A percentile compares a stretch with the other conserved stretches of the same genome.
Conservation (phyloP, 768 basidiomycete species). For the Tulasnella sp. region DNA sequence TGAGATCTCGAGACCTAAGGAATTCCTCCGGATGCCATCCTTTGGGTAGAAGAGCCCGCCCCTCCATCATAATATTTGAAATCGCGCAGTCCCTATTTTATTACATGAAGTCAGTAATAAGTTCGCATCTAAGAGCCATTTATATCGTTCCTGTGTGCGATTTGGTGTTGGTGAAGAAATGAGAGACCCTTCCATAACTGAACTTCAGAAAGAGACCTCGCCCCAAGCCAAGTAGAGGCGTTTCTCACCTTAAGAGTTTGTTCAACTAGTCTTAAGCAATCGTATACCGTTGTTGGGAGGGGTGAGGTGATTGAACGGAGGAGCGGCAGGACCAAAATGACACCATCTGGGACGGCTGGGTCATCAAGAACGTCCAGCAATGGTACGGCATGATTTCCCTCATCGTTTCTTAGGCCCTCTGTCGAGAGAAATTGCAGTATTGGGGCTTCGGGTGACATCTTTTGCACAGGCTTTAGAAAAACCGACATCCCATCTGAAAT, state of each 20-base stretch:
- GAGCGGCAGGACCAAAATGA: slow-evolving; percentile 26
- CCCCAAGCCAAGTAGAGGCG: no score
- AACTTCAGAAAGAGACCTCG: background rate
- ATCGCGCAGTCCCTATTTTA: slow-evolving; percentile 22
- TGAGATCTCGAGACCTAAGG: background rate
- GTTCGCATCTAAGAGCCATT: background rate
- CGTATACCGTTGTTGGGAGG: background rate
- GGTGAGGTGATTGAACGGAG: slow-evolving; percentile 19
- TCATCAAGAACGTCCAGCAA: slow-evolving; percentile 26
- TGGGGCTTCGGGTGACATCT: background rate
- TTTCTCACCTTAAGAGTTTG: slow-evolving; percentile 27
- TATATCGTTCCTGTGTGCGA: slow-evolving; percentile 28
- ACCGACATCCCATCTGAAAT: no score
- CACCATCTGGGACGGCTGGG: background rate
- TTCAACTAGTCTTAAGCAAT: slow-evolving; percentile 8
- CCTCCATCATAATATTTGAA: slow-evolving; percentile 35
- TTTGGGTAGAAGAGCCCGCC: slow-evolving; percentile 11
- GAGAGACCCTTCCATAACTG: slow-evolving; percentile 7
- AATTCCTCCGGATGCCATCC: slow-evolving; percentile 29
- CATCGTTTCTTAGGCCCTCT: background rate
- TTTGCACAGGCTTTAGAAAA: slow-evolving; percentile 3
- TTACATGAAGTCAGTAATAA: background rate
- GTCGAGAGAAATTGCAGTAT: slow-evolving; percentile 1
- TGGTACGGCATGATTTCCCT: slow-evolving; percentile 20
- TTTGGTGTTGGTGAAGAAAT: slow-evolving; percentile 31